Evolutionary conservation across 2,329 filamentous ascomycete species (phyloP), one percentile per base, ranked within the genome.

Genomic region (Xylariaceae sp.): DNA sequence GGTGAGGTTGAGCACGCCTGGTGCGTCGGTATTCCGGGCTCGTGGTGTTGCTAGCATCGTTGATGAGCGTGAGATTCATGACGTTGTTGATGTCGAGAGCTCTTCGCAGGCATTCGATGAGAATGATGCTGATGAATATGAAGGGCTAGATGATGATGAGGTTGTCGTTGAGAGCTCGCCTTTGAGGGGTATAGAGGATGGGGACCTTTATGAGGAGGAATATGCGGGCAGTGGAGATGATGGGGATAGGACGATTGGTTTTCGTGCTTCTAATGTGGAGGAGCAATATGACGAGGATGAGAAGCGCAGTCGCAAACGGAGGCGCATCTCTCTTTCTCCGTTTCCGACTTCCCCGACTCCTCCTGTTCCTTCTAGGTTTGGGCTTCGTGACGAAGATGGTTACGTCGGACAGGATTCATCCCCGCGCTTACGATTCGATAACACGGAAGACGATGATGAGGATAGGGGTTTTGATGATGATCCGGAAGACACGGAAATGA

Each of bases 301-400:
- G 49, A 40, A 10, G 58, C 57, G 20, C 57, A 61, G 36, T 23
- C 32, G 22, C 0, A 70, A 70, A 47, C 64, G 67, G n/a, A 60
- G 67, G 7, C 64, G 67, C 16, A 56, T 69, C 17, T 69, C 66
- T 7, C 55, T 64, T 33, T 61, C 59, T 7, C 57, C 62, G 0
- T 55, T 16, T 29, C 48, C 25, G 40, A 45, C 27, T 19, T 37
- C 27, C 3, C 35, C 40, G 22, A 16, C 40, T 25, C 25, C 27
- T n/a, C 20, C 22, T 14, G n/a, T n/a, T n/a, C n/a, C n/a, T n/a
- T n/a, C n/a, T n/a, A n/a, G n/a, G n/a, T n/a, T n/a, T n/a, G n/a
- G n/a, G n/a, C n/a, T n/a, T n/a, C n/a, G n/a, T n/a, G n/a, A n/a
- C n/a, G n/a, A n/a, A n/a, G n/a, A n/a, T n/a, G n/a, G n/a, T n/a